phyloP scores from a whole-genome alignment of 352 stramenopile genomes.

The Saprolegnia parasitica region DNA sequence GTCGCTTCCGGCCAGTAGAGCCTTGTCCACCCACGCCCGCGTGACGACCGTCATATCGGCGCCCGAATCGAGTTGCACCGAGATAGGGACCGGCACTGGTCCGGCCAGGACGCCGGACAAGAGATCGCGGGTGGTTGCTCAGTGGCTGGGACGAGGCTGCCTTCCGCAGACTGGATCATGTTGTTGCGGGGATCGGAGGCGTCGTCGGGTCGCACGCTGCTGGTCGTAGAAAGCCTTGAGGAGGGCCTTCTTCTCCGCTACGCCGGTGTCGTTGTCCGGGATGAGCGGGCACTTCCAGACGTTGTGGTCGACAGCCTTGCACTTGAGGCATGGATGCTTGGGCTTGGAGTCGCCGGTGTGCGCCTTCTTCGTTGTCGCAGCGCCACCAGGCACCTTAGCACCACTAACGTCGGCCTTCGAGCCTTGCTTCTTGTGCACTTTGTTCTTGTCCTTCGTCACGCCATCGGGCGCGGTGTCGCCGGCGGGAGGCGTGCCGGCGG shows the following conservation, averaged over 20 bases:
- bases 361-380: background rate
- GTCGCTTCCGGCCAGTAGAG: background rate
- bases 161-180: background rate
- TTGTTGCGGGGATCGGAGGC: background rate
- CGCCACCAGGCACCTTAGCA: background rate
- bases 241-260: background rate
- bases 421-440: background rate
- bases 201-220: background rate
- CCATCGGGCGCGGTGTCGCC: background rate
- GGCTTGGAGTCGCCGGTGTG: background rate
- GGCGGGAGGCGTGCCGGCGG: no score
- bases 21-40: background rate
- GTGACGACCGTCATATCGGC: background rate
- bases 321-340: background rate
- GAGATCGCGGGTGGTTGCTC: background rate
- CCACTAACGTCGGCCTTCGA: background rate
- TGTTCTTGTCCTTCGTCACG: background rate
- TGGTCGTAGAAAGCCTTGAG: background rate
- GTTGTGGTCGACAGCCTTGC: background rate
- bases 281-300: background rate
- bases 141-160: background rate
- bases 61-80: background rate
- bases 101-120: background rate
- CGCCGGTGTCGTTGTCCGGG: background rate
- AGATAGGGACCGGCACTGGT: background rate